Percentiles rank a stretch among this genome's conserved stretches.
phyloP scores from a whole-genome alignment of 108 stramenopile genomes.

The Seminavis robusta region DNA sequence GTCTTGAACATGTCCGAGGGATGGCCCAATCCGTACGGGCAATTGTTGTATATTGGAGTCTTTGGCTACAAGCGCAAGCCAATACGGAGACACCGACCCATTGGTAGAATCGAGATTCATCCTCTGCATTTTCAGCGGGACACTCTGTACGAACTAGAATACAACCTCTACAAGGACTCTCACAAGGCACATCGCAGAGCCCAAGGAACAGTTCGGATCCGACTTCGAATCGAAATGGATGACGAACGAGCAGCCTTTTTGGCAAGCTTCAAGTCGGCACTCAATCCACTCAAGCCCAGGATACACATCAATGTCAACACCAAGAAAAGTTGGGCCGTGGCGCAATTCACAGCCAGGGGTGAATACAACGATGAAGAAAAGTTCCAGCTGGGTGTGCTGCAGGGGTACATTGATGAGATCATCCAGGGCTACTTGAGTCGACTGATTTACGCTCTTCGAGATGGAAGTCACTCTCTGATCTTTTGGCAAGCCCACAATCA shows the following conservation, averaged over 20 bases:
- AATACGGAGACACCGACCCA: constrained; percentile 22
- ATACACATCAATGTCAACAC: constrained; percentile 13
- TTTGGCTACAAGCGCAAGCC: constrained; percentile 47
- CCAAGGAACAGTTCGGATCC: constrained; percentile 16
- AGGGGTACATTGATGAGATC: constrained; percentile 34
- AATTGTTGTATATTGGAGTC: constrained; percentile 39
- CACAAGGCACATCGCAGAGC: neutral
- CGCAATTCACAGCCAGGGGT: constrained; percentile 21
- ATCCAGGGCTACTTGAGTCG: constrained; percentile 20
- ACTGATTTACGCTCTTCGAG: constrained; percentile 9
- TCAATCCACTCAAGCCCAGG: neutral
- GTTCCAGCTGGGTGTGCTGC: constrained; percentile 20
- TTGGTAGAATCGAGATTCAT: constrained; percentile 37
- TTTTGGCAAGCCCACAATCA: constrained; percentile 24
- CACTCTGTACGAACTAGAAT: constrained; percentile 14
- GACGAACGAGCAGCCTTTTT: constrained; percentile 14
- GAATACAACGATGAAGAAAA: constrained; percentile 35
- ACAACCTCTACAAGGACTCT: constrained; percentile 9
- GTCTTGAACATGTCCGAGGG: constrained; percentile 44
- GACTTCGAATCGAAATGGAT: constrained; percentile 18
- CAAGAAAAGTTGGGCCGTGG: constrained; percentile 55
- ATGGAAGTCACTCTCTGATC: constrained; percentile 15
- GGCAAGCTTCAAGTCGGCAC: constrained; percentile 2
- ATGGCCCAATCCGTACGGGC: constrained; percentile 44
- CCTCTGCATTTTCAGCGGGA: constrained; percentile 18